phyloP scores from a whole-genome alignment of 2,329 filamentous ascomycete species.

The Neoarthrinium moseri region DNA sequence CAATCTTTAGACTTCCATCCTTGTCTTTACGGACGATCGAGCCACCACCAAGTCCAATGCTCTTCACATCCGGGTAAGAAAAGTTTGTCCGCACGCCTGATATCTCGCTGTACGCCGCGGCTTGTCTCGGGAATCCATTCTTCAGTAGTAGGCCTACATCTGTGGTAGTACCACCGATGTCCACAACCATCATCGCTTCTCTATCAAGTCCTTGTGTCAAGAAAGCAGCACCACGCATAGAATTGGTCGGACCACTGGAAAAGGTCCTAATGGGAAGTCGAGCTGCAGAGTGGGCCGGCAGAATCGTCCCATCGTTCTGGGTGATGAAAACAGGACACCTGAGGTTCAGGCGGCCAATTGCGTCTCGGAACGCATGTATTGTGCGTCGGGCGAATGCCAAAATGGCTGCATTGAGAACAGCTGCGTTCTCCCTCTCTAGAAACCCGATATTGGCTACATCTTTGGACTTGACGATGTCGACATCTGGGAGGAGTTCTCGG shows the following conservation, averaged over 20 bases:
- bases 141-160: constrained; percentile 58
- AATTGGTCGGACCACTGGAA: constrained; percentile 60
- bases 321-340: constrained; percentile 55
- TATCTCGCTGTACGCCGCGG: constrained; percentile 57
- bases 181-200: constrained; percentile 53
- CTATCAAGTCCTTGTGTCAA: constrained; percentile 34
- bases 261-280: constrained; percentile 58
- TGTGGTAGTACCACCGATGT: constrained; percentile 64
- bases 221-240: constrained; percentile 59
- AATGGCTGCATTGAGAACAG: constrained; percentile 61
- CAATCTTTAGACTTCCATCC: constrained; percentile 40
- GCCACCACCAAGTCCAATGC: constrained; percentile 56
- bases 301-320: constrained; percentile 60
- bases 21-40: constrained; percentile 43
- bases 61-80: constrained; percentile 52
- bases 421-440: constrained; percentile 60
- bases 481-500: constrained; percentile 29
- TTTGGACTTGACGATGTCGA: constrained; percentile 44
- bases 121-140: constrained; percentile 60
- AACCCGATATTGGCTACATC: constrained; percentile 50
- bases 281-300: constrained; percentile 49
- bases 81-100: constrained; percentile 61
- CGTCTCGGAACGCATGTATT: constrained; percentile 49
- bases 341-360: constrained; percentile 45
- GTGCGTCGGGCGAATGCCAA: constrained; percentile 52